Conservation (phyloP, 768 basidiomycete genomes). For the Austroboletus festivus region DNA sequence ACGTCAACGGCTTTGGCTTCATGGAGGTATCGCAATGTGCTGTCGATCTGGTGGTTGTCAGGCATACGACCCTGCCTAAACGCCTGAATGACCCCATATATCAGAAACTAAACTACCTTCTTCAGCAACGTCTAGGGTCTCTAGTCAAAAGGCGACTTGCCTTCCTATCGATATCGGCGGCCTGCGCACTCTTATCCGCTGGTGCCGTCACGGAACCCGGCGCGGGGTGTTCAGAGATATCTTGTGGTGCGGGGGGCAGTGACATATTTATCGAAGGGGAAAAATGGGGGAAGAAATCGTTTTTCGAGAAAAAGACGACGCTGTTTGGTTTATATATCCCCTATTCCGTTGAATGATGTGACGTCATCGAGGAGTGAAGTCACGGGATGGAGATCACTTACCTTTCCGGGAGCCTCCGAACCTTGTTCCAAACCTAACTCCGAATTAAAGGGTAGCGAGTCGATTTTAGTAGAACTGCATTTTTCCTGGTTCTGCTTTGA, state of each 20-base stretch:
- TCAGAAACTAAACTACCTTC: conserved; percentile 44
- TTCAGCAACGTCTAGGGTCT: neutral
- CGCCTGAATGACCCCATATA: conserved; percentile 81
- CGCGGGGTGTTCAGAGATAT: conserved; percentile 56
- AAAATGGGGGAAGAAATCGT: neutral
- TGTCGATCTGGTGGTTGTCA: conserved; percentile 76
- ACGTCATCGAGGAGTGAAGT: conserved; percentile 13
- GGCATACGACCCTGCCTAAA: conserved; percentile 78
- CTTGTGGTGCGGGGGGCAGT: conserved; percentile 58
- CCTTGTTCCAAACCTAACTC: too few species aligned
- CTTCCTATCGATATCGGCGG: conserved; percentile 81
- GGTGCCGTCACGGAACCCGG: conserved; percentile 64
- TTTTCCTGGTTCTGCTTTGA: too few species aligned
- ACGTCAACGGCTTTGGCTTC: conserved; percentile 58
- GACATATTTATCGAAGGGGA: conserved; percentile 46
- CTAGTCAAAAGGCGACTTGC: conserved; percentile 21
- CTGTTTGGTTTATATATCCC: conserved; percentile 8
- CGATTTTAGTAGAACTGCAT: too few species aligned
- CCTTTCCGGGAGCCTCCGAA: conserved; percentile 7
- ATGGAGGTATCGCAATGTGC: conserved; percentile 64
- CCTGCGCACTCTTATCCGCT: conserved; percentile 54
- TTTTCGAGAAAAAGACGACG: neutral
- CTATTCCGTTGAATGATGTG: conserved; percentile 12
- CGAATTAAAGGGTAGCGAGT: too few species aligned
- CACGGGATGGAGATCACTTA: conserved; percentile 1